Evolutionary conservation across 2,329 filamentous ascomycete species (phyloP), one percentile per base, ranked within the genome.

Genomic region (Sporothrix pallida): DNA sequence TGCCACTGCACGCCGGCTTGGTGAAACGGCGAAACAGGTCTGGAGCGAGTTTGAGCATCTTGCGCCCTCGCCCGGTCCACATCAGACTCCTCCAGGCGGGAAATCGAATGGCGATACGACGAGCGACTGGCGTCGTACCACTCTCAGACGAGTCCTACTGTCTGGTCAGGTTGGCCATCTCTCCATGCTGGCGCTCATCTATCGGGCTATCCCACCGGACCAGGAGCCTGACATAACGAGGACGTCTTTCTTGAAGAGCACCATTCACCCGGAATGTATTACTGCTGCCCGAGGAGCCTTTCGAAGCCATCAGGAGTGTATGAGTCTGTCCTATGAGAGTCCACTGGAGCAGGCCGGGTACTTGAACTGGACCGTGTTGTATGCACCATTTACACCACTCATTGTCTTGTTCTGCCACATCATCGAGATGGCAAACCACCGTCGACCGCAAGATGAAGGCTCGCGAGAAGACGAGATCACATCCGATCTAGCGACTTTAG

Each of bases 401-500:
- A 63, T 44, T 20, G 58, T 63, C 1, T 12, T 63, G 58, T 63
- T 63, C 10, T 63, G 58, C 31, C 58, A 63, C 17, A 15, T 63
- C 58, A 63, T 63, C 42, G 58, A 63, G 58, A 63, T 44, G 58
- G 31, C 58, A 15, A 44, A 31, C 20, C 31, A 44, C 15, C 31
- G 12, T 31, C 58, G 31, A 3, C 58, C 42, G n/a, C 8, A 13
- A 44, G 37, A 63, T n/a, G 58, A 9, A 37, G 8, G 15, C 58
- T 37, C 31, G 58, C 2, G 17, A 3, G 31, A 42, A 13, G 58
- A 42, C 9, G 58, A 63, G 1, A 63, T 63, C 58, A 44, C 58
- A 2, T 7, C 58, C 23, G 90, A 92, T 76, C 83, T 92, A 4
- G 77, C 81, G 44, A 84, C 86, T 0, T 83, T 92, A 0, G 83